Percentiles rank a stretch among this genome's conserved stretches.
These are phyloP conservation scores for Moricandia moricandioides DNA, from an alignment of 345 rosid species.

Conservation along the genomic window DNA sequence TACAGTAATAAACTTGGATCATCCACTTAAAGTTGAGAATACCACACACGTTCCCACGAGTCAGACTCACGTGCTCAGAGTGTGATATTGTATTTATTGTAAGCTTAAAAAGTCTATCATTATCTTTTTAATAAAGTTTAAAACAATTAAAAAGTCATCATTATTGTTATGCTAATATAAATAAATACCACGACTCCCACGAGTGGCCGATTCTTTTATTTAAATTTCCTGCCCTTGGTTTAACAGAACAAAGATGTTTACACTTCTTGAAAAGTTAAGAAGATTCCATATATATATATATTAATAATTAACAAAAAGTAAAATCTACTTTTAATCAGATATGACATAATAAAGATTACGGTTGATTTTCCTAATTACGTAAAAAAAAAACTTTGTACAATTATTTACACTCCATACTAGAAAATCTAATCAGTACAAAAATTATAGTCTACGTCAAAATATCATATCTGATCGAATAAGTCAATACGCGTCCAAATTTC, in stretches of 20 bases:
- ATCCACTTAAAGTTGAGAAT: background rate
- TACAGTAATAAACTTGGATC: background rate
- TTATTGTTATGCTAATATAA: background rate
- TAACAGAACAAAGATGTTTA: background rate
- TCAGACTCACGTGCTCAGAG: conserved; percentile 6
- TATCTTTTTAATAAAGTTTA: too few relatives aligned
- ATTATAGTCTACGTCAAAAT: too few relatives aligned
- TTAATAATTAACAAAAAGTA: too few relatives aligned
- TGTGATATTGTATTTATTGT: conserved; percentile 5
- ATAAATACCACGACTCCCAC: background rate
- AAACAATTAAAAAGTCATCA: too few relatives aligned
- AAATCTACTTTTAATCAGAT: too few relatives aligned
- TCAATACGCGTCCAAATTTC: too few relatives aligned
- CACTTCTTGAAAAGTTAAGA: background rate
- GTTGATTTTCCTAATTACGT: too few relatives aligned
- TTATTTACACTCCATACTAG: too few relatives aligned
- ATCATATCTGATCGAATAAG: too few relatives aligned
- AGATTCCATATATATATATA: background rate
- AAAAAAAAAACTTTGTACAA: too few relatives aligned
- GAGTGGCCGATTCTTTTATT: background rate
- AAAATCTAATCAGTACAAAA: too few relatives aligned
- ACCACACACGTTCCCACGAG: background rate
- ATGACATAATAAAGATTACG: too few relatives aligned
- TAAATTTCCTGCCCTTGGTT: background rate
- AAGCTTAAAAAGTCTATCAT: background rate